Base-by-base conservation (phyloP, 1,139 yeast genomes). In the Geotrichum phurueaensis region DNA sequence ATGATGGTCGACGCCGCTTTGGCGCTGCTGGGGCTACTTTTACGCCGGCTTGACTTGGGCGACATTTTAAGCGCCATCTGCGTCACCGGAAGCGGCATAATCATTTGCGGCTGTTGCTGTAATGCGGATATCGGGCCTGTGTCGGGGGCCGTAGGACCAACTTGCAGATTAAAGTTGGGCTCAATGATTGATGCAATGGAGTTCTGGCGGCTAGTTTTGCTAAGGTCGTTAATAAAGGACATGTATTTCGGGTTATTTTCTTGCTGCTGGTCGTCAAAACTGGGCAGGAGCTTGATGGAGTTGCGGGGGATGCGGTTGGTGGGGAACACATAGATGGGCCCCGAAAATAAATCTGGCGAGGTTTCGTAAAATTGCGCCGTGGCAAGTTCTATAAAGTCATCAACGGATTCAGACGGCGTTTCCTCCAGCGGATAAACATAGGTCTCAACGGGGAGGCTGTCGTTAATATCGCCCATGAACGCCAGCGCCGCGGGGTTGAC, bases 291-390 rank as follows among this genome's bases (percentile, higher is more conserved):
- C 23, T 58, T 58, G 49, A 54, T 51, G 9, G 54, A 45, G n/a
- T 33, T 33, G 39, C 39, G 39, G 39, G 5, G 13, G n/a, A 33
- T 33, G 29, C 56, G 56, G 25, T 57, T 51, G 27, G 54, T 50
- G 2, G 60, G 57, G 22, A 54, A 23, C 18, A 54, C 57, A 23
- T 49, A 58, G 15, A 54, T 50, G 12, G 57, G 47, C 12, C 51
- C 57, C 2, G 50, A 33, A 13, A 25, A 33, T 13, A 47, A 45
- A 20, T 58, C 60, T 3, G 29, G 25, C 10, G 45, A 45, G 1
- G 60, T 25, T 18, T 53, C 54, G 52, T 50, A 58, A 43, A 61
- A 61, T 39, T 58, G 61, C 5, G 63, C 61, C 12, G 63, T 61
- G 25, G 53, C 39, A 20, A 61, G 54, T 20, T 58, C 59, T 15